A percentile compares a stretch with the other conserved stretches of the same genome.
These are phyloP conservation scores for Boletus rufocinnamomeus DNA, from an alignment of 768 basidiomycete genomes.

Conservation along the genomic window DNA sequence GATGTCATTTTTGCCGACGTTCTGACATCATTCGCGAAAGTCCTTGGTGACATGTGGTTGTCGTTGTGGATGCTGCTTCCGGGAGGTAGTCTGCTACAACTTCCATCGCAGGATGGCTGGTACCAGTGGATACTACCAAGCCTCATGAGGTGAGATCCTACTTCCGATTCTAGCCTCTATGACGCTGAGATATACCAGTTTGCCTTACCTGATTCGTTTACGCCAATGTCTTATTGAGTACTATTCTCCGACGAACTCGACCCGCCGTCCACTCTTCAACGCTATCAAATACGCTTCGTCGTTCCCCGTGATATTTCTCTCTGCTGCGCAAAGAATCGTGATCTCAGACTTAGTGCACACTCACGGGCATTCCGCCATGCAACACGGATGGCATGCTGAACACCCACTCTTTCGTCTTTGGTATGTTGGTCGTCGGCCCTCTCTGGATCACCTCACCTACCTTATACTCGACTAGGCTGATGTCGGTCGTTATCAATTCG, in stretches of 20 bases:
- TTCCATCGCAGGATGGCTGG: conserved; percentile 63
- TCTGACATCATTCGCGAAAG: conserved; percentile 95
- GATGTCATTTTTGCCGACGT: conserved; percentile 96
- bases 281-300: conserved; percentile 96
- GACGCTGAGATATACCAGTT: conserved; percentile 37
- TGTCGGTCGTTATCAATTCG: conserved; percentile 85
- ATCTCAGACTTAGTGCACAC: conserved; percentile 55
- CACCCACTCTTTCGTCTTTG: conserved; percentile 83
- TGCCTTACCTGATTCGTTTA: conserved; percentile 90
- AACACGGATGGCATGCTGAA: conserved; percentile 69
- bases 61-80: conserved; percentile 85
- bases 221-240: conserved; percentile 95
- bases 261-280: conserved; percentile 78
- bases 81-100: conserved; percentile 69
- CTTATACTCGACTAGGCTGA: conserved; percentile 54
- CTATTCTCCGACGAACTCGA: conserved; percentile 58
- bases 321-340: conserved; percentile 82
- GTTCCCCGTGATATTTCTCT: conserved; percentile 94
- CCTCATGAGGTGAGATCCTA: conserved; percentile 74
- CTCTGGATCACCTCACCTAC: background rate
- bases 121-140: conserved; percentile 76
- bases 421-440: conserved; percentile 44
- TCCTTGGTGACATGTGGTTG: conserved; percentile 92
- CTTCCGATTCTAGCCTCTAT: background rate
- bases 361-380: conserved; percentile 45